phyloP scores from a whole-genome alignment of 345 rosid species.

The Linum tenue region DNA sequence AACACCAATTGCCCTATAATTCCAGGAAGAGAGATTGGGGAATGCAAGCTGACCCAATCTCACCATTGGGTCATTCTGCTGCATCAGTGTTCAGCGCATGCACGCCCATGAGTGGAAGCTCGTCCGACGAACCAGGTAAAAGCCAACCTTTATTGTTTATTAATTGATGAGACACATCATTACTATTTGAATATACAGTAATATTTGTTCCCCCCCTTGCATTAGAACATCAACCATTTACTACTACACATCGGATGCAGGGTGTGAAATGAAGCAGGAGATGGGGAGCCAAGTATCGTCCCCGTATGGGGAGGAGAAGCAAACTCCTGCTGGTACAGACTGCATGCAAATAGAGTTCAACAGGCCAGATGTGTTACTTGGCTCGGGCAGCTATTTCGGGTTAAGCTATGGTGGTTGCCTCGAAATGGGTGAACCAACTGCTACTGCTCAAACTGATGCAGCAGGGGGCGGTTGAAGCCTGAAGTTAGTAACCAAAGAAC shows the following conservation, averaged over 20 bases:
- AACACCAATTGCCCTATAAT: background rate
- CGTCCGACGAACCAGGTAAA: constrained; percentile 26
- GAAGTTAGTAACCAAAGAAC: background rate
- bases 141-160: too few relatives aligned
- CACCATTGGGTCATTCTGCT: constrained; percentile 31
- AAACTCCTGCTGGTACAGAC: background rate
- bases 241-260: constrained; percentile 14
- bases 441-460: constrained; percentile 24
- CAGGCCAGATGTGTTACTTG: constrained; percentile 24
- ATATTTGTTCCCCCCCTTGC: background rate
- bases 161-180: too few relatives aligned
- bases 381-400: constrained; percentile 12
- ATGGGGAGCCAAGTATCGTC: background rate
- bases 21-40: constrained; percentile 16
- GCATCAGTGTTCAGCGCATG: constrained; percentile 23
- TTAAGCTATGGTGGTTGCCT: constrained; percentile 10
- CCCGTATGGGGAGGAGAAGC: constrained; percentile 8
- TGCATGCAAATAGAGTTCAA: background rate
- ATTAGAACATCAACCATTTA: background rate
- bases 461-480: constrained; percentile 3
- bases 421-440: constrained; percentile 4
- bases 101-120: constrained; percentile 26
- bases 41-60: constrained; percentile 24
- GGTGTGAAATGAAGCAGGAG: constrained; percentile 18
- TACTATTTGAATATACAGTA: background rate